These are phyloP conservation scores for Boletus patriciae DNA, from an alignment of 768 basidiomycete species.

Conservation along the genomic window DNA sequence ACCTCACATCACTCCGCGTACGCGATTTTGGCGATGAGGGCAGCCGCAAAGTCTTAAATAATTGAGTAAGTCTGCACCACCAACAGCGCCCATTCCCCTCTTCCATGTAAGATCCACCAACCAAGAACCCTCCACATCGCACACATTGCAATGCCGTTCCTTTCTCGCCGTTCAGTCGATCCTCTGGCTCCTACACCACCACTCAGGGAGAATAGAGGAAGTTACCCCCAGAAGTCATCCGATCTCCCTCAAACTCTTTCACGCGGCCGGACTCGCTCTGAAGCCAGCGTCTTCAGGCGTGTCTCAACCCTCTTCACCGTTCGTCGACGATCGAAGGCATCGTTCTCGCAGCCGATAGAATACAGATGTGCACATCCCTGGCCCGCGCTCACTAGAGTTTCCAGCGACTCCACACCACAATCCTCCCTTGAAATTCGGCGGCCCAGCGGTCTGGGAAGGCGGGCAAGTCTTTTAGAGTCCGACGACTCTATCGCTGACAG, in stretches of 20 bases:
- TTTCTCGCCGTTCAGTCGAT: slow-evolving; percentile 31
- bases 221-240: not conserved
- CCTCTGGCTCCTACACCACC: slow-evolving; percentile 7
- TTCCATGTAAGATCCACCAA: slow-evolving; percentile 19
- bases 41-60: slow-evolving; percentile 22
- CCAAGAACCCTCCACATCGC: not conserved
- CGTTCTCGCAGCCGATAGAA: slow-evolving; percentile 16
- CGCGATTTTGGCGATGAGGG: slow-evolving; percentile 22
- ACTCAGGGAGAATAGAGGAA: slow-evolving; percentile 2
- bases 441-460: slow-evolving; percentile 32
- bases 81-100: not conserved
- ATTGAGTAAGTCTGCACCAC: slow-evolving; percentile 10
- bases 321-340: slow-evolving; percentile 27
- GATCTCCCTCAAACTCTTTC: slow-evolving; percentile 5
- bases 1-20: slow-evolving; percentile 14
- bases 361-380: slow-evolving; percentile 15
- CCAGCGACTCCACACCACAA: slow-evolving; percentile 19
- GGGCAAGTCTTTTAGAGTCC: slow-evolving; percentile 29
- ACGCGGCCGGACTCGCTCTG: slow-evolving; percentile 26
- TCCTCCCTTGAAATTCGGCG: slow-evolving; percentile 35
- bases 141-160: slow-evolving; percentile 26
- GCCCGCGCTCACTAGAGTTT: slow-evolving; percentile 20
- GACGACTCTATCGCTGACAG: slow-evolving; percentile 8
- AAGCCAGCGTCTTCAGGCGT: slow-evolving; percentile 28
- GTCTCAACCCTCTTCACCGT: slow-evolving; percentile 28